Percentiles rank a stretch among this genome's conserved stretches.
Evolutionary conservation across 208 protist genomes (phyloP).

Genomic region (Acanthamoeba rhysodes): DNA sequence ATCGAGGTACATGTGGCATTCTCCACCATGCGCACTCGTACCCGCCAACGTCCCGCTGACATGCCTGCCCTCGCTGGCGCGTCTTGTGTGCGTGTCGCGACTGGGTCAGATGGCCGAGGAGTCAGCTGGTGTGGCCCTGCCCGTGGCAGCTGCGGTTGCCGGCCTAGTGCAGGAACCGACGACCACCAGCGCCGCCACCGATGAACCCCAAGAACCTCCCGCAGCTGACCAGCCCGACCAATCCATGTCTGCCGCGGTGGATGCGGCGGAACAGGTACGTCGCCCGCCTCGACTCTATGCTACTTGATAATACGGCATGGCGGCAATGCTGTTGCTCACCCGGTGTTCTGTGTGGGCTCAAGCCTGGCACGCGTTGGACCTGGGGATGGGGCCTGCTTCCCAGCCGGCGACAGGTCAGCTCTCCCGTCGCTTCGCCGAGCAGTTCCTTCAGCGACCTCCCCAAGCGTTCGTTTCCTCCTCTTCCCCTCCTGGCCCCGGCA

Average conservation of each 20-base stretch:
- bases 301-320: neutral
- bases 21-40: neutral
- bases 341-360: neutral
- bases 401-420: neutral
- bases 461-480: neutral
- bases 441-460: conserved; percentile 2
- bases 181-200: neutral
- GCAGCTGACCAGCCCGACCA: neutral
- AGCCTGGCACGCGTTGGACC: conserved; percentile 36
- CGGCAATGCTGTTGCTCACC: neutral
- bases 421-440: neutral
- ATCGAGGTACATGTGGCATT: neutral
- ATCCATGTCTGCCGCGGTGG: neutral
- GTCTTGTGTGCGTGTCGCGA: neutral
- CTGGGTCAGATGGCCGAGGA: neutral
- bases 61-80: no score
- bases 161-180: neutral
- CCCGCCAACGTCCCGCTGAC: no score
- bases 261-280: neutral
- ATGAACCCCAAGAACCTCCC: neutral
- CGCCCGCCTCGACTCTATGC: neutral
- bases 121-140: neutral
- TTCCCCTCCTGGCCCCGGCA: neutral
- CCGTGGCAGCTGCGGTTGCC: neutral
- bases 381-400: conserved; percentile 69